A percentile compares a stretch with the other conserved stretches of the same genome.
These are phyloP conservation scores for Heterobasidion annosum DNA, from an alignment of 1,284 basidiomycete genomes.

Conservation along the genomic window DNA sequence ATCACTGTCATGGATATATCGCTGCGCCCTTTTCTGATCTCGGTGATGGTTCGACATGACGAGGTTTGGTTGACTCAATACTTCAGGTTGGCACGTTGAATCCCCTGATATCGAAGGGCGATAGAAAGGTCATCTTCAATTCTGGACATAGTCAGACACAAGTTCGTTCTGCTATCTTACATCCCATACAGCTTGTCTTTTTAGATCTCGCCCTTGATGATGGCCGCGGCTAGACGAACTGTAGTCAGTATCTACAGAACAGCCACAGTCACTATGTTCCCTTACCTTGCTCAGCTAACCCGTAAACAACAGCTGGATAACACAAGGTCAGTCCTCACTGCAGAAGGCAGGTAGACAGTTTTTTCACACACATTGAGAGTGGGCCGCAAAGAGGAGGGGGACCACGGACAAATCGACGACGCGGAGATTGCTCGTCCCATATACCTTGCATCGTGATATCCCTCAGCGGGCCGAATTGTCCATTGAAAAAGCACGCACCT, in stretches of 20 bases:
- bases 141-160: no score
- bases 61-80: no score
- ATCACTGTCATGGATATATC: no score
- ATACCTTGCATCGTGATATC: constrained; percentile 22
- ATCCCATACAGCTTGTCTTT: no score
- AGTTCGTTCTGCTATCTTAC: no score
- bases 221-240: constrained; percentile 6
- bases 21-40: no score
- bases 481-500: neutral
- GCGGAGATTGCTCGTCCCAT: constrained; percentile 42
- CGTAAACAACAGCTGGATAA: constrained; percentile 11
- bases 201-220: constrained; percentile 7
- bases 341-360: no score
- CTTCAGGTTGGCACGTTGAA: no score
- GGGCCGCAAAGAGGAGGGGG: constrained; percentile 35
- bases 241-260: neutral
- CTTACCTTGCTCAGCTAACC: constrained; percentile 10
- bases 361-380: constrained; percentile 15
- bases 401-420: constrained; percentile 40
- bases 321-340: neutral
- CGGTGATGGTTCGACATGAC: no score
- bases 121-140: no score
- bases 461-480: neutral
- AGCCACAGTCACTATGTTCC: neutral
- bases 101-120: no score